phyloP scores from a whole-genome alignment of 495 filamentous ascomycete species.

The Talaromyces borbonicus region DNA sequence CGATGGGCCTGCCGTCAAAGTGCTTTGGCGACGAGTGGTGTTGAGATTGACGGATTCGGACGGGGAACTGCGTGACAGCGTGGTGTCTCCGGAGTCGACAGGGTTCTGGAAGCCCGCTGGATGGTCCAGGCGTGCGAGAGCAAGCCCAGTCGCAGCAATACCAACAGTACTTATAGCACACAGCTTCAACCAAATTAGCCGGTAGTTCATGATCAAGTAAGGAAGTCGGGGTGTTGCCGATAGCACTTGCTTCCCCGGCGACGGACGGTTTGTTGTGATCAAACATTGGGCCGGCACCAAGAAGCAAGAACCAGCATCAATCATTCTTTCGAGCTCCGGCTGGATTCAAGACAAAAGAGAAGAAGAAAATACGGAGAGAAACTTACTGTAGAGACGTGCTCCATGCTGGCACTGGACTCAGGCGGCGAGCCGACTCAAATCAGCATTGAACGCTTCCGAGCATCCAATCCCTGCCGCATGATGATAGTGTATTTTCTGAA shows the following conservation, averaged over 20 bases:
- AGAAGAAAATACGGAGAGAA: constrained; percentile 1
- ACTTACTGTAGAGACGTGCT: constrained; percentile 41
- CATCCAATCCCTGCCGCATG: constrained; percentile 10
- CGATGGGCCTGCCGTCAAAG: constrained; percentile 3
- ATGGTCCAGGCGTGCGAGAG: constrained; percentile 49
- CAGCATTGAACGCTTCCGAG: constrained; percentile 25
- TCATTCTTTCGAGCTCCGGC: background rate
- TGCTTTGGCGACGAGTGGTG: background rate
- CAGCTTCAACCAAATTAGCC: constrained; percentile 35
- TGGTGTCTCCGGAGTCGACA: background rate
- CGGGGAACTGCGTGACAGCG: background rate
- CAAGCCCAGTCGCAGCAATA: constrained; percentile 54
- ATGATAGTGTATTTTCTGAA: constrained; percentile 3
- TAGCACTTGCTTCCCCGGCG: no score
- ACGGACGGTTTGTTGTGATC: no score
- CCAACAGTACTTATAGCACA: constrained; percentile 64
- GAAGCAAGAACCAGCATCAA: no score
- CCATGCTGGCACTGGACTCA: constrained; percentile 23
- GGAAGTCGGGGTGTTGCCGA: no score
- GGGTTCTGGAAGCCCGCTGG: background rate
- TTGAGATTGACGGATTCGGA: background rate
- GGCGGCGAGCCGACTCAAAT: constrained; percentile 8
- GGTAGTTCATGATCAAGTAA: background rate
- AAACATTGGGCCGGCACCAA: no score
- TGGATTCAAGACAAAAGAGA: background rate